Percentiles rank a stretch among this genome's conserved stretches.
Conservation (phyloP, 768 basidiomycete species). For the Peribolospora kevripleyi region DNA sequence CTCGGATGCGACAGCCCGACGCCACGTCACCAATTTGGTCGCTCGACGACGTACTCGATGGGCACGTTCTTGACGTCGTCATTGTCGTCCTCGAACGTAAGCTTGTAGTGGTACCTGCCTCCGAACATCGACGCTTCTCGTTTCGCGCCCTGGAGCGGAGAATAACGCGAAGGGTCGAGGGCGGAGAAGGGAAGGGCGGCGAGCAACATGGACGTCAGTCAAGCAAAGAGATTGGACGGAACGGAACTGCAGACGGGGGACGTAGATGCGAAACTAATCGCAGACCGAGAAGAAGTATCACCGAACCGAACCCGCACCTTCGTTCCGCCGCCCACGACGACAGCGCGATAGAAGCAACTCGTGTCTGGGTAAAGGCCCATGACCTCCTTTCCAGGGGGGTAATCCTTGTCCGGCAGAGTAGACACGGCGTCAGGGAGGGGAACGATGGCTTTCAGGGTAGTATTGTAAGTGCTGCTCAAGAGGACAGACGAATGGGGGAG, state of each 20-base stretch:
- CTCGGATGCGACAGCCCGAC: too few relatives aligned
- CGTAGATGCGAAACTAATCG: background rate
- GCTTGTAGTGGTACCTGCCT: slow-evolving; percentile 5
- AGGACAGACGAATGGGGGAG: background rate
- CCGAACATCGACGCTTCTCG: background rate
- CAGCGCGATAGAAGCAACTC: slow-evolving; percentile 22
- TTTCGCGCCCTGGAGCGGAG: background rate
- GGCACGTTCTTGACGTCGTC: slow-evolving; percentile 1
- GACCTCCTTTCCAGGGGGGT: slow-evolving; percentile 16
- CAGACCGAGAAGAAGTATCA: background rate
- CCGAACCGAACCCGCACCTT: slow-evolving; percentile 4
- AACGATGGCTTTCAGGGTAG: slow-evolving; percentile 22
- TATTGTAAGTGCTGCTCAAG: slow-evolving; percentile 16
- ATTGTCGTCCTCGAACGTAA: slow-evolving; percentile 14
- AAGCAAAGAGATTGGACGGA: background rate
- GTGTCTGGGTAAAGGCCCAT: slow-evolving; percentile 25
- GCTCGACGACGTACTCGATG: slow-evolving; percentile 9
- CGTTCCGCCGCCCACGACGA: slow-evolving; percentile 11
- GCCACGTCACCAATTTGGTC: too few relatives aligned
- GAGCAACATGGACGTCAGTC: background rate
- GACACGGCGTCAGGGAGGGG: slow-evolving; percentile 20
- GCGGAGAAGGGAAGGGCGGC: background rate
- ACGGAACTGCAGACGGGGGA: background rate
- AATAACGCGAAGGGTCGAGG: background rate
- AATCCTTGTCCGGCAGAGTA: slow-evolving; percentile 19